Conservation (phyloP, 1,284 basidiomycete species). For the Meripilus lineatus region DNA sequence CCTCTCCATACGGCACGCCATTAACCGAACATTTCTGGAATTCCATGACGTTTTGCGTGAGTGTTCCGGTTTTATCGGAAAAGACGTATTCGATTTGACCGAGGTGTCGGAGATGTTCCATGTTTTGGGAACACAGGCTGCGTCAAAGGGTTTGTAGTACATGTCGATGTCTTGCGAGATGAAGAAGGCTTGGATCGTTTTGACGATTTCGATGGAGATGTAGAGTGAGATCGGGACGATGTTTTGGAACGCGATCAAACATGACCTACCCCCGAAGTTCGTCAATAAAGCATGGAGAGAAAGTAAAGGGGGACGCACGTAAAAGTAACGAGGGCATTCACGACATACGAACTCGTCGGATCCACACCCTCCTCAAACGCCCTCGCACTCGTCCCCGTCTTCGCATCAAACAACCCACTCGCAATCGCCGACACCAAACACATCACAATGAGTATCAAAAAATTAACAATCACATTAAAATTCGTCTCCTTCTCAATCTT, state of each 20-base stretch:
- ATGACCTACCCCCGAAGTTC: conserved; percentile 46
- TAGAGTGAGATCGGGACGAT: conserved; percentile 97
- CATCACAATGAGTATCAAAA: conserved; percentile 75
- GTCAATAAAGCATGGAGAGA: background rate
- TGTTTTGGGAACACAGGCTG: conserved; percentile 90
- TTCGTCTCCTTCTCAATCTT: conserved; percentile 99
- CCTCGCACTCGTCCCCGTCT: conserved; percentile 61
- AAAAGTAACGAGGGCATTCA: conserved; percentile 89
- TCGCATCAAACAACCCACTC: conserved; percentile 69
- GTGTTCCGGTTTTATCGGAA: conserved; percentile 95
- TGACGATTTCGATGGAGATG: conserved; percentile 98
- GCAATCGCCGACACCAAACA: conserved; percentile 72
- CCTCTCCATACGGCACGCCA: conserved; percentile 87
- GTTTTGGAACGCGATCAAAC: conserved; percentile 94
- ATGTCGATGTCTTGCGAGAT: conserved; percentile 97
- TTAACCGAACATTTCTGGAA: conserved; percentile 94
- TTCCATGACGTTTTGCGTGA: conserved; percentile 98
- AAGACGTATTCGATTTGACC: conserved; percentile 98
- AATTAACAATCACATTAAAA: conserved; percentile 96
- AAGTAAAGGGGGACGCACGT: conserved; percentile 27
- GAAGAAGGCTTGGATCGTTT: conserved; percentile 96
- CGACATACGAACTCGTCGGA: conserved; percentile 52
- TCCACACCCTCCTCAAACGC: conserved; percentile 70
- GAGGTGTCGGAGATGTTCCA: conserved; percentile 97
- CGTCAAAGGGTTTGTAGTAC: conserved; percentile 89